Conservation (phyloP, 768 basidiomycete species). For the Phlebiopsis gigantea region DNA sequence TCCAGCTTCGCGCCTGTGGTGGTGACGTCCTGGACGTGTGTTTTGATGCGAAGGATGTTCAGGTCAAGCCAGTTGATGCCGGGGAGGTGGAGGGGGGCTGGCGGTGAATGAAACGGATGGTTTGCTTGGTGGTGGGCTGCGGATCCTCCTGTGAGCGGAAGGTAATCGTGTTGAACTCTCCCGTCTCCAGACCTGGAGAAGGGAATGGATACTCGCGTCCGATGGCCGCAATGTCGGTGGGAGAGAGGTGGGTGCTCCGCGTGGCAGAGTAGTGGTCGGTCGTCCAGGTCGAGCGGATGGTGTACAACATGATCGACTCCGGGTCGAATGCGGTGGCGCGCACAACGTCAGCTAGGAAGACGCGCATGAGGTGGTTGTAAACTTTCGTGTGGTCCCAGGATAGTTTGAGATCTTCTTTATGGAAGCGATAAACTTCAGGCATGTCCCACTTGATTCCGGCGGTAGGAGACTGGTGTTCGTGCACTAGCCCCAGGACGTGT, state of each 20-base stretch:
- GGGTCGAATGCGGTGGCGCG: neutral
- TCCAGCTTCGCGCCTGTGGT: neutral
- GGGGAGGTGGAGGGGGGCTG: neutral
- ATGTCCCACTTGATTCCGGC: neutral
- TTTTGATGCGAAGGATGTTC: neutral
- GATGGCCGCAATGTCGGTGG: too few species aligned
- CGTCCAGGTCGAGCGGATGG: neutral
- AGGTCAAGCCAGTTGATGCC: neutral
- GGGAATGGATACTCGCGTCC: too few species aligned
- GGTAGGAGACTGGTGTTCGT: slow-evolving; percentile 5
- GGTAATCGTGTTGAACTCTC: neutral
- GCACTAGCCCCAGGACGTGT: slow-evolving; percentile 7
- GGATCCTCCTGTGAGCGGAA: neutral
- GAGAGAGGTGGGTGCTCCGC: too few species aligned
- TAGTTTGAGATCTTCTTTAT: neutral
- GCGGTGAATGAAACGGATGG: neutral
- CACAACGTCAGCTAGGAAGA: neutral
- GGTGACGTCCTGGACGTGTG: neutral
- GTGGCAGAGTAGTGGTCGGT: too few species aligned
- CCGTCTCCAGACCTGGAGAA: too few species aligned
- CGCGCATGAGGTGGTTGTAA: neutral
- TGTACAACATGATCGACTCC: neutral
- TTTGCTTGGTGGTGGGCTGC: neutral
- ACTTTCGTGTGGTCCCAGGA: neutral
- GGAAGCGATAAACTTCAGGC: neutral